These are phyloP conservation scores for Atkinsonella hypoxylon DNA, from an alignment of 2,329 filamentous ascomycete genomes.

Conservation along the genomic window DNA sequence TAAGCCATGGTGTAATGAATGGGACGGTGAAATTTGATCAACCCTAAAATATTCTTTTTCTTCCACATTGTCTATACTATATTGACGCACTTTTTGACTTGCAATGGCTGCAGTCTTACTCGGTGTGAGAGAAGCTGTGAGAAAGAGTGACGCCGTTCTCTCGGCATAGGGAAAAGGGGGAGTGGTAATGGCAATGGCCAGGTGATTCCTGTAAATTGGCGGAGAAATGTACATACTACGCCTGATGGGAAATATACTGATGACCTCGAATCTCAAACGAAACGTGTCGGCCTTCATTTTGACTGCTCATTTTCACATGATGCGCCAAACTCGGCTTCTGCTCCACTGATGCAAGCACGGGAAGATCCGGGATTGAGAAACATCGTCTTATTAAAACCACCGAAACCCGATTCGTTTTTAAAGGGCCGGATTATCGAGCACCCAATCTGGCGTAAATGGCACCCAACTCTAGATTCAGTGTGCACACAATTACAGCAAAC, in stretches of 20 bases:
- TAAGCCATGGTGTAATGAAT: background rate
- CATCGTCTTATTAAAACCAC: too few species aligned
- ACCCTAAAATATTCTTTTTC: too few species aligned
- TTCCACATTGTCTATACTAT: background rate
- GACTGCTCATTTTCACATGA: background rate
- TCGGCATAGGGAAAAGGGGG: background rate
- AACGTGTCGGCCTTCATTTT: too few species aligned
- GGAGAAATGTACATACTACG: background rate
- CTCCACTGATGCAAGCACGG: background rate
- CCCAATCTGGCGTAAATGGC: too few species aligned
- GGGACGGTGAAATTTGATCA: too few species aligned
- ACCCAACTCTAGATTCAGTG: too few species aligned
- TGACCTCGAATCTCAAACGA: background rate
- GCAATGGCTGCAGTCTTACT: constrained; percentile 5
- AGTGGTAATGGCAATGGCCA: background rate
- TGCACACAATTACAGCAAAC: too few species aligned
- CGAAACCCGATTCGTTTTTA: too few species aligned
- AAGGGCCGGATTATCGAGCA: too few species aligned
- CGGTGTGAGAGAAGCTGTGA: too few species aligned
- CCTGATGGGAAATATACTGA: background rate
- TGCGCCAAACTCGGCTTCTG: background rate
- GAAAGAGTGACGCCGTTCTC: too few species aligned
- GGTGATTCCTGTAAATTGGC: background rate
- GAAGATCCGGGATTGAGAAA: background rate
- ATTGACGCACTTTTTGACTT: constrained; percentile 1